Evolutionary conservation across 306 rosid genomes (phyloP), one percentile per base, ranked within the genome.

Genomic region (Aeschynomene evenia): DNA sequence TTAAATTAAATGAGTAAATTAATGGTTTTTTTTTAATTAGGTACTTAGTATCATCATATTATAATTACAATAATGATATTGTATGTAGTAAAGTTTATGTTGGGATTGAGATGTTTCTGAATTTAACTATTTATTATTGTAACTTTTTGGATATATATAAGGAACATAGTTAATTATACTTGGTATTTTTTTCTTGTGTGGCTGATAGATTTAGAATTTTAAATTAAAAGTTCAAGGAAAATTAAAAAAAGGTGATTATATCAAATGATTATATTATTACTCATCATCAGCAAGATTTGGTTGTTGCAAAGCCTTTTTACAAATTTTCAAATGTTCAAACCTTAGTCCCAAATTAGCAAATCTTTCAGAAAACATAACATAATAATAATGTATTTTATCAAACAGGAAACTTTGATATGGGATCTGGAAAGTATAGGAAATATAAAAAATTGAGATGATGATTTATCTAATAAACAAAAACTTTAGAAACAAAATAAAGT

Each of bases 41-140:
- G 18, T 29, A 14, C 40, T 34, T 28, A 28, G 0, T 28, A 28
- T 11, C 29, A 45, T 68, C 43, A 46, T 67, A 29, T 34, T 36
- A 45, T 68, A 37, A 18, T 31, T 70, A 20, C 7, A 28, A 42
- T 53, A 54, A 70, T 36, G 50, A 11, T 76, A 39, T 9, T 58
- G 28, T 62, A 40, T 14, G 68, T 23, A 48, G 8, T 42, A 67
- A 26, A 50, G 29, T 12, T 48, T 33, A 4, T 49, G 71, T 53
- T 52, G 6, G 64, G 80, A 60, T 60, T 28, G 62, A 68, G 64
- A 48, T 50, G 63, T 39, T 8, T 29, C n/a, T 37, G 46, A 68
- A 61, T 49, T 57, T 37, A 60, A 52, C 49, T 14, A 69, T 48
- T 57, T 0, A 0, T 26, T 26, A 0, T 26, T 26, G 3, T 26